A percentile compares a stretch with the other conserved stretches of the same genome.
These are phyloP conservation scores for Ilex aquifolium DNA, from an alignment of 257 asterid genomes.

Conservation along the genomic window DNA sequence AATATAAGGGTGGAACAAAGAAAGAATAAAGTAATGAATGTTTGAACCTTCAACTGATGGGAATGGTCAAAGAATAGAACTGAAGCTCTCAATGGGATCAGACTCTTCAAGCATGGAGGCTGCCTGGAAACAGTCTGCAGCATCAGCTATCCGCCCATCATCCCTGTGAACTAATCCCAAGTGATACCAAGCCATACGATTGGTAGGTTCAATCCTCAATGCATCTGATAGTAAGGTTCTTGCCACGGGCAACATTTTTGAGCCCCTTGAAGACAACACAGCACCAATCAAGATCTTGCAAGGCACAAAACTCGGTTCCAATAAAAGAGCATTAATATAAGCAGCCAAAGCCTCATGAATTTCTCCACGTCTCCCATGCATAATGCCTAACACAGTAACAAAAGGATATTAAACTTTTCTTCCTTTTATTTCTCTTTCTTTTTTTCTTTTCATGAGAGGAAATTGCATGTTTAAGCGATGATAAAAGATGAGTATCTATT, in stretches of 20 bases:
- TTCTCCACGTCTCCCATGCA: constrained; percentile 70
- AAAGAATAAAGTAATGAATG: constrained; percentile 70
- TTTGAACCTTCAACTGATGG: background rate
- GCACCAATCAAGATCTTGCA: constrained; percentile 71
- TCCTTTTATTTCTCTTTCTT: background rate
- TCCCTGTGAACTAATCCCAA: constrained; percentile 82
- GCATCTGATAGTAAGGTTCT: constrained; percentile 88
- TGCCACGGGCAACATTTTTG: constrained; percentile 73
- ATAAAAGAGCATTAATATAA: constrained; percentile 56
- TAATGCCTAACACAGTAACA: constrained; percentile 39
- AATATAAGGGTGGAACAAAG: constrained; percentile 5
- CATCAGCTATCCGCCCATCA: constrained; percentile 81
- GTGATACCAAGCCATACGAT: constrained; percentile 78
- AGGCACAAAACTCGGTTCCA: constrained; percentile 79
- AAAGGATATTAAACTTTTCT: background rate
- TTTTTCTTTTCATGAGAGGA: too few relatives aligned
- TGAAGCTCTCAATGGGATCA: constrained; percentile 79
- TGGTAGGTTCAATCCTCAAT: constrained; percentile 76
- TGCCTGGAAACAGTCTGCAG: constrained; percentile 95
- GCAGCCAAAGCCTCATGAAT: constrained; percentile 52
- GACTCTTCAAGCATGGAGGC: constrained; percentile 93
- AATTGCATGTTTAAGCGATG: too few relatives aligned
- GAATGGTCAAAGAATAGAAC: constrained; percentile 44
- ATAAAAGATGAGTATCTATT: too few relatives aligned
- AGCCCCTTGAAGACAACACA: constrained; percentile 47